Evolutionary conservation across 2,329 filamentous ascomycete species (phyloP).

Genomic region (Capronia americana): DNA sequence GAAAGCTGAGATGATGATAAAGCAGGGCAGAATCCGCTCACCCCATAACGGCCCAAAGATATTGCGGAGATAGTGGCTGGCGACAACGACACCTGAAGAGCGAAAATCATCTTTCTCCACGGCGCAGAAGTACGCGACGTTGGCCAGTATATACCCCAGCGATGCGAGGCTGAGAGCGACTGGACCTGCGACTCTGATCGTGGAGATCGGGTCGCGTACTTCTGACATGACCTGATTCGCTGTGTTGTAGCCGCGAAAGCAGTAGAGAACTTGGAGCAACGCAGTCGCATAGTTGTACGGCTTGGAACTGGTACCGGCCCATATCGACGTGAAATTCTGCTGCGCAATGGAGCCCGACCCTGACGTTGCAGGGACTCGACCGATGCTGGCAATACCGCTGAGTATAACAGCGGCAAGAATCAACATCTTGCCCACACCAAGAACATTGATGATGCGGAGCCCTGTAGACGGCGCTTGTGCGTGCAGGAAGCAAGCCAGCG

Average conservation of each 20-base stretch:
- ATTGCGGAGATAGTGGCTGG: slow-evolving; percentile 64
- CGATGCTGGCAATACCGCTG: slow-evolving; percentile 49
- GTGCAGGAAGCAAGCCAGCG: slow-evolving; percentile 55
- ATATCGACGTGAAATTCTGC: slow-evolving; percentile 44
- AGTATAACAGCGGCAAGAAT: slow-evolving; percentile 57
- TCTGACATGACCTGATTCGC: slow-evolving; percentile 65
- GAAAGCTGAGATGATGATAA: slow-evolving; percentile 61
- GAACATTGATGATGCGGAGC: slow-evolving; percentile 56
- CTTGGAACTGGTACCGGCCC: slow-evolving; percentile 44
- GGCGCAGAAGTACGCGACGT: slow-evolving; percentile 65
- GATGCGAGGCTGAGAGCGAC: slow-evolving; percentile 61
- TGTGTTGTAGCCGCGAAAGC: slow-evolving; percentile 62
- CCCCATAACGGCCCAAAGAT: slow-evolving; percentile 54
- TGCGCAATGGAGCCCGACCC: slow-evolving; percentile 7
- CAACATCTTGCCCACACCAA: slow-evolving; percentile 58
- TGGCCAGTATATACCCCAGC: slow-evolving; percentile 63
- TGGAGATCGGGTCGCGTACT: slow-evolving; percentile 62
- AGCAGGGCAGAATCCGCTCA: slow-evolving; percentile 51
- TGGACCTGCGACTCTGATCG: slow-evolving; percentile 63
- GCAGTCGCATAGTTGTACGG: slow-evolving; percentile 49
- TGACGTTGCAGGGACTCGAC: slow-evolving; percentile 11
- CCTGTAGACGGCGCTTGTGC: slow-evolving; percentile 54
- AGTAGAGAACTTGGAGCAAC: slow-evolving; percentile 62
- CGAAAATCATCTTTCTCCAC: slow-evolving; percentile 63
- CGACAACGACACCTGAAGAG: slow-evolving; percentile 61